Evolutionary conservation across 257 asterid species (phyloP).

Genomic region (Solanum dulcamara): DNA sequence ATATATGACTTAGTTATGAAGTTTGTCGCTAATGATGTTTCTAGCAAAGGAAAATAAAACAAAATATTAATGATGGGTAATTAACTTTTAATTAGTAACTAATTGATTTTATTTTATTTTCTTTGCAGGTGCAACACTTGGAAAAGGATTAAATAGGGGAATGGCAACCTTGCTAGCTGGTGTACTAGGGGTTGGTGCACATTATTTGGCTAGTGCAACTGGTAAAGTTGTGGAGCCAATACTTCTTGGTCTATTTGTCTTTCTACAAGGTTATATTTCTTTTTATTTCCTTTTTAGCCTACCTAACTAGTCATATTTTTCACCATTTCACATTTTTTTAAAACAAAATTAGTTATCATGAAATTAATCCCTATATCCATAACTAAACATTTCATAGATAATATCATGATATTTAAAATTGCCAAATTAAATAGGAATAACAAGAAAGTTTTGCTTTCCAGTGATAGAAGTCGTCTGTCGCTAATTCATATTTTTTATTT

Average conservation of each 20-base stretch:
- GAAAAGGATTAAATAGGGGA: conserved; percentile 67
- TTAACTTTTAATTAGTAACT: background rate
- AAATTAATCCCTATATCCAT: too few species aligned
- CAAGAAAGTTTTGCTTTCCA: background rate
- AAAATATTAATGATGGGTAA: background rate
- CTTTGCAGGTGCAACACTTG: conserved; percentile 67
- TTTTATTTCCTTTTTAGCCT: background rate
- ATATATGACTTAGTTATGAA: background rate
- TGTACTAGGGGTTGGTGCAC: conserved; percentile 64
- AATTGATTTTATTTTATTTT: background rate
- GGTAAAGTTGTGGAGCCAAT: conserved; percentile 60
- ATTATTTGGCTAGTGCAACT: conserved; percentile 38
- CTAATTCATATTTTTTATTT: background rate
- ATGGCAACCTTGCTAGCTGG: conserved; percentile 61
- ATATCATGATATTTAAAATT: background rate
- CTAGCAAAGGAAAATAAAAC: background rate
- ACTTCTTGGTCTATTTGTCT: conserved; percentile 49
- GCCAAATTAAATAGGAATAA: background rate
- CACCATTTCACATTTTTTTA: background rate
- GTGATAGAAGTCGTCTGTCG: background rate
- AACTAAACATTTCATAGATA: too few species aligned
- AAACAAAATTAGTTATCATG: too few species aligned
- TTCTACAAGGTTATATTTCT: conserved; percentile 47
- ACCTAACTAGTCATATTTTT: background rate
- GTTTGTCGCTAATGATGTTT: background rate